A percentile compares a stretch with the other conserved stretches of the same genome.
These are phyloP conservation scores for Pyronema omphalodes DNA, from an alignment of 495 filamentous ascomycete species.

Conservation along the genomic window DNA sequence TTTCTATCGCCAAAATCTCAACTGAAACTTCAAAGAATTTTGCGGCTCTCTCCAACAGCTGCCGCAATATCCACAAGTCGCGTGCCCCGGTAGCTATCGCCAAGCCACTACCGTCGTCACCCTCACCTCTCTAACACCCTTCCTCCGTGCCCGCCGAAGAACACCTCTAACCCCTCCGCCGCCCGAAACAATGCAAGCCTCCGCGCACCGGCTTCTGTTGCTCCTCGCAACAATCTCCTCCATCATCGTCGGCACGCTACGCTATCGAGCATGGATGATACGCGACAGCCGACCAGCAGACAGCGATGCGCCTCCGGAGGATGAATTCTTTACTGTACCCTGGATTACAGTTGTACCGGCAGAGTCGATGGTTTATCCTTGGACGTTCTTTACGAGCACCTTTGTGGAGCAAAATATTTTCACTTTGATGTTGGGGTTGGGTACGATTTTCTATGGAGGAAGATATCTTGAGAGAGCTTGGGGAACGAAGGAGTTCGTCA, in stretches of 20 bases:
- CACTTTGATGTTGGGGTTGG: conserved; percentile 57
- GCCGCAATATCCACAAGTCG: conserved; percentile 2
- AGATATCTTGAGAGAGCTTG: conserved; percentile 91
- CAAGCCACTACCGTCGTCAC: conserved; percentile 14
- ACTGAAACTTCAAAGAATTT: too few species aligned
- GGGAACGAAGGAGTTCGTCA: conserved; percentile 81
- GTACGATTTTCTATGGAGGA: conserved; percentile 81
- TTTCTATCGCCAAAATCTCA: too few species aligned
- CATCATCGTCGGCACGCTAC: conserved; percentile 58
- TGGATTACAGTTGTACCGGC: conserved; percentile 78
- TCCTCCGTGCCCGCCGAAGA: conserved; percentile 38
- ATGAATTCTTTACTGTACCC: conserved; percentile 43
- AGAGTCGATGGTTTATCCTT: conserved; percentile 68
- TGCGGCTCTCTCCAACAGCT: too few species aligned
- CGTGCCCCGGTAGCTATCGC: conserved; percentile 13
- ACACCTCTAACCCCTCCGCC: too few species aligned
- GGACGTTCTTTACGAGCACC: conserved; percentile 74
- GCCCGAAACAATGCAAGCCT: conserved; percentile 81
- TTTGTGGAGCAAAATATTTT: conserved; percentile 81
- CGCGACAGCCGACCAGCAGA: conserved; percentile 17
- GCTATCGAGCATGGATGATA: conserved; percentile 42
- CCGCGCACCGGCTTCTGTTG: conserved; percentile 64
- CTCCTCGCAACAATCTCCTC: conserved; percentile 54
- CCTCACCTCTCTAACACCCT: conserved; percentile 4
- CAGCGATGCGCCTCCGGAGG: conserved; percentile 27